A percentile compares a stretch with the other conserved stretches of the same genome.
phyloP scores from a whole-genome alignment of 208 protist species.

The Crithidia bombi region DNA sequence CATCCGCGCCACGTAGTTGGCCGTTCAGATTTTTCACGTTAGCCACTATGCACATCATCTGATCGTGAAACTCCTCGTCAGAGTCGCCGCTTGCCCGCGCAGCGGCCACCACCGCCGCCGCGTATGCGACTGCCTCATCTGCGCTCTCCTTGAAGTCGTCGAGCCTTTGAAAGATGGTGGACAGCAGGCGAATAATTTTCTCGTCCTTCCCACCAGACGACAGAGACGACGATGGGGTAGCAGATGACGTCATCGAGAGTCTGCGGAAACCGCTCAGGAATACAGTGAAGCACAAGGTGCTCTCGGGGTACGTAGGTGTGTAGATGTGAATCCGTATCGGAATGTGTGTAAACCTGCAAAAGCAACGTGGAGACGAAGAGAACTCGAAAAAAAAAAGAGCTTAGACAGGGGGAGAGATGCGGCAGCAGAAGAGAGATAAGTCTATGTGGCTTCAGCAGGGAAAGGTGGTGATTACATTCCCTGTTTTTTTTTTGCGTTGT shows the following conservation, averaged over 20 bases:
- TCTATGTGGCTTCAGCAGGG: too few species aligned
- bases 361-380: too few species aligned
- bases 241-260: neutral
- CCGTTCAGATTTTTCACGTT: constrained; percentile 82
- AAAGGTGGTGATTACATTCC: too few species aligned
- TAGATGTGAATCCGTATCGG: too few species aligned
- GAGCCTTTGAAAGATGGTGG: constrained; percentile 44
- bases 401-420: too few species aligned
- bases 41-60: constrained; percentile 69
- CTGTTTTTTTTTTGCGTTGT: too few species aligned
- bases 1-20: constrained; percentile 31
- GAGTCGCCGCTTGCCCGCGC: constrained; percentile 38
- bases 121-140: constrained; percentile 44
- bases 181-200: constrained; percentile 45
- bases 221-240: neutral
- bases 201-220: constrained; percentile 17
- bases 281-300: too few species aligned
- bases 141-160: constrained; percentile 63
- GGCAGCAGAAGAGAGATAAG: too few species aligned
- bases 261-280: too few species aligned
- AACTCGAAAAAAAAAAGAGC: too few species aligned
- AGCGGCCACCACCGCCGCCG: constrained; percentile 43
- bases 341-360: too few species aligned
- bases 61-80: constrained; percentile 75
- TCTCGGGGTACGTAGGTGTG: too few species aligned